Percentiles rank a stretch among this genome's conserved stretches.
These are phyloP conservation scores for Gastrolobium bilobum DNA, from an alignment of 306 rosid species.

Conservation along the genomic window DNA sequence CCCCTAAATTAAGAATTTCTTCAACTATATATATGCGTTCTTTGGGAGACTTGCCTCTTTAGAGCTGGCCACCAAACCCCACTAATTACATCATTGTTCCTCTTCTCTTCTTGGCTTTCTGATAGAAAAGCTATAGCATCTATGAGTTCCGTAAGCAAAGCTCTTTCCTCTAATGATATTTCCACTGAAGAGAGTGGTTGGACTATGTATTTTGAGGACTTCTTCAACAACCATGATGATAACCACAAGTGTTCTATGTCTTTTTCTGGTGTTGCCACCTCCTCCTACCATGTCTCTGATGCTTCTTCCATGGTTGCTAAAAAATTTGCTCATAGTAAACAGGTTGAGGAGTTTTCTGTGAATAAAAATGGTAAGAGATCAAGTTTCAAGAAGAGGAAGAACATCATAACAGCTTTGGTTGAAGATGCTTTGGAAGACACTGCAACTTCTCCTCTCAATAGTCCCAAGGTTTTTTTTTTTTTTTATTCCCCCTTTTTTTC, in stretches of 20 bases:
- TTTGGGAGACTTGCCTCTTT: conserved; percentile 43
- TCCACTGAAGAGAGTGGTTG: conserved; percentile 82
- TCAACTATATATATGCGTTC: conserved; percentile 37
- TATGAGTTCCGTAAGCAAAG: conserved; percentile 55
- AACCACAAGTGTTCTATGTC: conserved; percentile 45
- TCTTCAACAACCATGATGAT: conserved; percentile 48
- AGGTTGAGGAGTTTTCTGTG: conserved; percentile 24
- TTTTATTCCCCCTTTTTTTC: neutral
- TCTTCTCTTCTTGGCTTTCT: conserved; percentile 42
- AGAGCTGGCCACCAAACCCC: conserved; percentile 55
- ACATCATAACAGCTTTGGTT: conserved; percentile 44
- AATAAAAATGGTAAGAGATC: conserved; percentile 29
- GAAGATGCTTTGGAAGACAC: conserved; percentile 85
- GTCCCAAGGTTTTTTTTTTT: conserved; percentile 60
- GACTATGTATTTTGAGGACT: conserved; percentile 83
- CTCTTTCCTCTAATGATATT: conserved; percentile 38
- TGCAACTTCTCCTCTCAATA: conserved; percentile 76
- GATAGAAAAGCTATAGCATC: neutral
- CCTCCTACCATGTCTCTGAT: conserved; percentile 57
- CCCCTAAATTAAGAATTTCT: conserved; percentile 27
- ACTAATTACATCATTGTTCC: conserved; percentile 17
- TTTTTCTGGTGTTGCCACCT: conserved; percentile 35
- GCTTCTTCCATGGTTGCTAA: conserved; percentile 62
- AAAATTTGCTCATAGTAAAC: conserved; percentile 1
- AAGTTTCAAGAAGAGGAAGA: conserved; percentile 62